These are phyloP conservation scores for Urtica urens DNA, from an alignment of 306 rosid species.

Conservation along the genomic window DNA sequence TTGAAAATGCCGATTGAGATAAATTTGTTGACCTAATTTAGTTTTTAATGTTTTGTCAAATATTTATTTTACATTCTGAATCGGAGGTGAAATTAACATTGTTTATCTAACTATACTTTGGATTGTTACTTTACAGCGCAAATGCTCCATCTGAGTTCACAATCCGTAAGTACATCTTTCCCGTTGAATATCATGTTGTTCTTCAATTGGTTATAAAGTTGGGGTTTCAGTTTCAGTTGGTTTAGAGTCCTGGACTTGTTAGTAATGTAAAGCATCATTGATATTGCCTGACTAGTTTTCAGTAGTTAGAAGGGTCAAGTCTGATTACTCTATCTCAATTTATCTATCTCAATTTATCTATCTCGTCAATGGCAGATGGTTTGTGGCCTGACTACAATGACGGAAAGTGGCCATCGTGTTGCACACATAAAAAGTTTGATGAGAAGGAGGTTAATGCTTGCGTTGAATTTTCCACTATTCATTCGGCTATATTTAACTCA, in stretches of 20 bases:
- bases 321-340: background rate
- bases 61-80: background rate
- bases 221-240: too few relatives aligned
- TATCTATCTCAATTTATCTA: background rate
- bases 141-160: slow-evolving; percentile 59
- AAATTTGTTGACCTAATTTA: too few relatives aligned
- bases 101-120: background rate
- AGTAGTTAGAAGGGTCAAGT: too few relatives aligned
- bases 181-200: too few relatives aligned
- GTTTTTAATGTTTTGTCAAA: too few relatives aligned
- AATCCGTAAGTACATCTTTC: slow-evolving; percentile 68
- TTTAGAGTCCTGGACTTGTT: too few relatives aligned
- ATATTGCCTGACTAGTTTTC: too few relatives aligned
- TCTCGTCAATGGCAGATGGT: slow-evolving; percentile 54
- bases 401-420: slow-evolving; percentile 95
- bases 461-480: too few relatives aligned
- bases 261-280: too few relatives aligned
- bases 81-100: too few relatives aligned
- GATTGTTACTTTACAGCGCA: slow-evolving; percentile 37
- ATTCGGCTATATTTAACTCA: too few relatives aligned
- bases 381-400: slow-evolving; percentile 96
- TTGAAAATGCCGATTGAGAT: background rate
- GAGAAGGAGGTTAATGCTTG: slow-evolving; percentile 50
- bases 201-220: too few relatives aligned
- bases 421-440: slow-evolving; percentile 41